Conservation (phyloP, 1,139 yeast species). For the Blastobotrys proliferans region DNA sequence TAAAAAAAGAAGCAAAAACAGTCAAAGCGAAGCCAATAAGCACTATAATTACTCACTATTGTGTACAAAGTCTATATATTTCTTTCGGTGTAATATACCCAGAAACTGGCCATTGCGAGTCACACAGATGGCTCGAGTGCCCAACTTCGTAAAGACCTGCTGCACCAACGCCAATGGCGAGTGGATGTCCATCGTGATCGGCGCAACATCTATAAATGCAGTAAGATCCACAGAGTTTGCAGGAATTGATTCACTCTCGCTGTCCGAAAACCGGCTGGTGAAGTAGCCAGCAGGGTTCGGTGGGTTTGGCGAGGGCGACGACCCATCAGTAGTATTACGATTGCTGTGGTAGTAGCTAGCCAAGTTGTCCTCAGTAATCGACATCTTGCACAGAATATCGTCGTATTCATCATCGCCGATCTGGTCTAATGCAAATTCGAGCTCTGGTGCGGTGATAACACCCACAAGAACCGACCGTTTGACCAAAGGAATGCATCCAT, state of each 20-base stretch:
- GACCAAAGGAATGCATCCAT: constrained; percentile 52
- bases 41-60: background rate
- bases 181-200: constrained; percentile 48
- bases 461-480: constrained; percentile 42
- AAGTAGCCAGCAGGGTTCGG: too few species aligned
- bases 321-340: background rate
- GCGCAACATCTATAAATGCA: constrained; percentile 45
- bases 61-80: constrained; percentile 46
- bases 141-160: constrained; percentile 51
- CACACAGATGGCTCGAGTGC: constrained; percentile 50
- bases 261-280: too few species aligned
- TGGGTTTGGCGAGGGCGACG: background rate
- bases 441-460: constrained; percentile 48
- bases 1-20: background rate
- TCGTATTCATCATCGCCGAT: constrained; percentile 28
- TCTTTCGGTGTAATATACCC: constrained; percentile 55
- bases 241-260: too few species aligned
- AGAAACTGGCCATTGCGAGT: constrained; percentile 48
- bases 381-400: constrained; percentile 21
- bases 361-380: constrained; percentile 22
- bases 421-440: constrained; percentile 51
- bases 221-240: constrained; percentile 36
- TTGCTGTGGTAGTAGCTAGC: constrained; percentile 17
- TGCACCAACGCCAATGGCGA: constrained; percentile 54
- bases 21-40: background rate